Evolutionary conservation across 2,329 filamentous ascomycete species (phyloP).

Genomic region (Colletotrichum lindemuthianum): DNA sequence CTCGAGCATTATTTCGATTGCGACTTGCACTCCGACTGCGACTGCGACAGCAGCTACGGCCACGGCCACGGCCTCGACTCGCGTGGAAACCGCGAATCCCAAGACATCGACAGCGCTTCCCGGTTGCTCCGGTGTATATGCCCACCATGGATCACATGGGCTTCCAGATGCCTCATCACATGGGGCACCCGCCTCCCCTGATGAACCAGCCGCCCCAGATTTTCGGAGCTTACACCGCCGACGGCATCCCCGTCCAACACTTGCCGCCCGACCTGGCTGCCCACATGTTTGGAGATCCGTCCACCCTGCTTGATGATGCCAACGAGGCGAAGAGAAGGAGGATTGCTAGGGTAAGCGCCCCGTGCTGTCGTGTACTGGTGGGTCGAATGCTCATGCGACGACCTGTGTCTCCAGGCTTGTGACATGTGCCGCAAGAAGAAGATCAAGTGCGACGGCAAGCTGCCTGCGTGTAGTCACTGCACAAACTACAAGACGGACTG

Average conservation of each 20-base stretch:
- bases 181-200: constrained; percentile 62
- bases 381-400: constrained; percentile 1
- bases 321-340: constrained; percentile 89
- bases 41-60: background rate
- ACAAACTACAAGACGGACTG: constrained; percentile 98
- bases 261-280: constrained; percentile 66
- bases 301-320: constrained; percentile 68
- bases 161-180: constrained; percentile 66
- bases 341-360: constrained; percentile 77
- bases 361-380: background rate
- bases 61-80: no score
- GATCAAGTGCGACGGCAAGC: constrained; percentile 97
- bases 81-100: no score
- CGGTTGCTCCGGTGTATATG: constrained; percentile 4
- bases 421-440: constrained; percentile 98
- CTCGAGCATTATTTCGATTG: background rate
- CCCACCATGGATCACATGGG: constrained; percentile 61
- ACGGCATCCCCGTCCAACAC: constrained; percentile 67
- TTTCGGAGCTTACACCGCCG: constrained; percentile 70
- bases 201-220: constrained; percentile 76
- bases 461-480: constrained; percentile 94
- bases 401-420: constrained; percentile 71
- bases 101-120: background rate
- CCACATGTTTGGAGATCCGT: constrained; percentile 69
- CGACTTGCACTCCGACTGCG: background rate